Percentiles rank a stretch among this genome's conserved stretches.
Conservation (phyloP, 441 rosid genomes). For the Omphalea diandra region DNA sequence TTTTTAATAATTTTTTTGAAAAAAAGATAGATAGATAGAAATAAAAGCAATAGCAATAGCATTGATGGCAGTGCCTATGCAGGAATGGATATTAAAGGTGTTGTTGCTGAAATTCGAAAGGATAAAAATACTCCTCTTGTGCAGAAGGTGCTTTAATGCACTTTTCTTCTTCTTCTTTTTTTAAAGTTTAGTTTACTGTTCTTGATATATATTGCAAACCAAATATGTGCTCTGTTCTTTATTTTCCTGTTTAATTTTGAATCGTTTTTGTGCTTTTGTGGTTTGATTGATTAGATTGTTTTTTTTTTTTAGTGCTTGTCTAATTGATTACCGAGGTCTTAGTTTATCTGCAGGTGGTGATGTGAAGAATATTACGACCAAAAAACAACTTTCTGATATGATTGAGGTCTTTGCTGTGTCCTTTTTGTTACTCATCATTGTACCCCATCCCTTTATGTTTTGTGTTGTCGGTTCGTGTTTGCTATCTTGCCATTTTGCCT, state of each 20-base stretch:
- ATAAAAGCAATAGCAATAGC: no score
- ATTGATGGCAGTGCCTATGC: no score
- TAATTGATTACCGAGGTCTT: conserved; percentile 37
- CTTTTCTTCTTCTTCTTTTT: conserved; percentile 20
- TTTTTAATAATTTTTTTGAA: no score
- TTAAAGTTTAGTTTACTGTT: conserved; percentile 1
- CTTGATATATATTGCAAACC: conserved; percentile 11
- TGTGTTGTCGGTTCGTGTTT: conserved; percentile 14
- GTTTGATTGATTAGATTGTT: conserved; percentile 6
- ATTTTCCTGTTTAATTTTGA: conserved; percentile 4
- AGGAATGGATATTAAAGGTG: conserved; percentile 99
- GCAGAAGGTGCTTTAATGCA: conserved; percentile 62
- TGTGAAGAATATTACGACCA: conserved; percentile 67
- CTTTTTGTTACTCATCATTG: conserved; percentile 27
- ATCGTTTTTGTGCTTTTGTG: conserved; percentile 4
- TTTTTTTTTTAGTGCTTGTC: conserved; percentile 17
- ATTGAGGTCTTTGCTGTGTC: conserved; percentile 69
- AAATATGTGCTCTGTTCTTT: background rate
- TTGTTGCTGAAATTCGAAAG: conserved; percentile 82
- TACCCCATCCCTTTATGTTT: conserved; percentile 4
- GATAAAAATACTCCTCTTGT: conserved; percentile 82
- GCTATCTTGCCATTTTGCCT: conserved; percentile 4
- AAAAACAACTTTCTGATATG: conserved; percentile 64
- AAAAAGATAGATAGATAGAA: no score
- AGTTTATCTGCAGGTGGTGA: conserved; percentile 84